Evolutionary conservation across 2,329 filamentous ascomycete genomes (phyloP), one percentile per base, ranked within the genome.

Genomic region (Hypomyces rosellus): DNA sequence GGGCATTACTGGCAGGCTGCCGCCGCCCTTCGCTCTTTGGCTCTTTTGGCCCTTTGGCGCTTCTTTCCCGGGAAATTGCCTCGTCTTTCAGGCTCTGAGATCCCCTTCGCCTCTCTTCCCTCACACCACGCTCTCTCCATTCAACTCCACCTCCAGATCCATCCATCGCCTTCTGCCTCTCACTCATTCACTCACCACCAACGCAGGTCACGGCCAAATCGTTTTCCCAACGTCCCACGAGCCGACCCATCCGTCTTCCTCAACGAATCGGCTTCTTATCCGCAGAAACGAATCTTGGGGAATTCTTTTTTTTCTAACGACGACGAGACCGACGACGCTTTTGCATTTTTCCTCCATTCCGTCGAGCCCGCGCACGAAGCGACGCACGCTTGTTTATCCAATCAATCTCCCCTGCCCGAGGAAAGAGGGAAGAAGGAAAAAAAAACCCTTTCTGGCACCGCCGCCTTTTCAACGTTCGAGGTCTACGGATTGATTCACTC

Each of bases 1-100:
- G 25, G 25, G 25, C 25, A 30, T 30, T 30, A 30, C 25, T 30
- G 25, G 25, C 25, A 30, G 25, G 25, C 25, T 30, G 25, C 25
- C 25, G 25, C 25, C 25, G 25, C 25, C 25, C 25, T 7, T 11
- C 25, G 25, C 25, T 11, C 25, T 30, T 30, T 36, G 41, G 49
- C 43, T 41, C 48, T 50, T 41, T 34, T n/a, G 13, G 45, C 45
- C 38, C 25, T 38, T 30, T 16, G 34, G n/a, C 51, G 44, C 51
- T 16, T 51, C 22, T 53, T 51, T 54, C 51, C 54, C 54, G 49
- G 55, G 39, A 51, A 51, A 51, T 54, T 64, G 63, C 63, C 63
- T 65, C 54, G 62, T 59, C 55, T 64, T 62, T 65, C 63, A 65
- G 63, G 63, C 52, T 51, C 49, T 18, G 50, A 52, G 42, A 52